phyloP scores from a whole-genome alignment of 2,329 filamentous ascomycete species.

The Neophaeococcomyces mojaviensis region DNA sequence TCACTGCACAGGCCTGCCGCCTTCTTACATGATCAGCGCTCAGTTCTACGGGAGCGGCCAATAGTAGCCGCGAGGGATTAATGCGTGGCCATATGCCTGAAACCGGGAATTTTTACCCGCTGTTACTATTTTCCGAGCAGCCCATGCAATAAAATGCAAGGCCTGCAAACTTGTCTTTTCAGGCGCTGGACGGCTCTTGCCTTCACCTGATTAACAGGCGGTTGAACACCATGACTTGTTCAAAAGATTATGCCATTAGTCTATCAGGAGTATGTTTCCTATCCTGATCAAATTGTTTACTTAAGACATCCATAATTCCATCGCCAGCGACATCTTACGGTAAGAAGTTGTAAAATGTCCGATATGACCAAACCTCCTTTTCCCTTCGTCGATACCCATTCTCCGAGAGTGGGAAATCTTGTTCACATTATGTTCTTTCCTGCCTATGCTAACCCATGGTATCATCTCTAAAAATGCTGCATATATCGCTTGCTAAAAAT shows the following conservation, averaged over 20 bases:
- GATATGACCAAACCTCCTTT: not conserved
- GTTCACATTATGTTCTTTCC: not conserved
- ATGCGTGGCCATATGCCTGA: no score
- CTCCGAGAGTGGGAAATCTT: not conserved
- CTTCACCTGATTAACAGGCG: no score
- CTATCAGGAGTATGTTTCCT: no score
- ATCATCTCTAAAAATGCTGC: not conserved
- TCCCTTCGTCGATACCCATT: not conserved
- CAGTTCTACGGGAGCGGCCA: not conserved
- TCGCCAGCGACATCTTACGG: conserved; percentile 4
- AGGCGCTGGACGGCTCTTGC: no score
- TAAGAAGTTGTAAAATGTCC: not conserved
- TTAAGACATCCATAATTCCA: not conserved
- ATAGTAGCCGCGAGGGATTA: not conserved
- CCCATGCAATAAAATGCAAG: no score
- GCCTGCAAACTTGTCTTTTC: no score
- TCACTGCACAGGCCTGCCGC: not conserved
- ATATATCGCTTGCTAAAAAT: not conserved
- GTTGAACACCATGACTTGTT: no score
- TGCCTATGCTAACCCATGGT: not conserved
- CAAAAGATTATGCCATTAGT: no score
- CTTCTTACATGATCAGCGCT: conserved; percentile 7
- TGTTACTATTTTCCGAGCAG: no score
- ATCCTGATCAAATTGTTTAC: no score
- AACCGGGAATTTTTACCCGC: no score